Base-by-base conservation (phyloP, 2,329 filamentous ascomycete species). In the Trichoderma cornu-damae region DNA sequence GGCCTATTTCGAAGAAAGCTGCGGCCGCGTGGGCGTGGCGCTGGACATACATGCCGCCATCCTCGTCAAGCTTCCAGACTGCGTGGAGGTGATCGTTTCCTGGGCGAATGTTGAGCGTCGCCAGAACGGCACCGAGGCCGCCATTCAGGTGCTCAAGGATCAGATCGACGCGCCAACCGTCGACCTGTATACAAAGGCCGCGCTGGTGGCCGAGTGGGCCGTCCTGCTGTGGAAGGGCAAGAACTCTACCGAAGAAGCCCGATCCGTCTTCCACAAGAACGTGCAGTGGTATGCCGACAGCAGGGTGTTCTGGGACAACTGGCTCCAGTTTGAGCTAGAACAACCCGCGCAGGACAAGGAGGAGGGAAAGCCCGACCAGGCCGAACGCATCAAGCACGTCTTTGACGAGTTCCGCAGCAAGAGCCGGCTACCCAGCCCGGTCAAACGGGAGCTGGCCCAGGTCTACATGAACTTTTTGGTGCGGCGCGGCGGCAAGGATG, bases 1-100 rank as follows among this genome's bases (percentile, higher is more conserved):
- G 76, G 93, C 94, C 12, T 90, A 92, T 65, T 96, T 96, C 63
- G 94, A 99, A 70, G 94, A 99, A 74, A 88, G 89, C 72, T 80
- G 82, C 38, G 89, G 85, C 4, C 85, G 90, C 37, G 75, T 87
- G 24, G 87, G 89, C 61, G 81, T 95, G 35, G 90, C 93, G 9
- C 84, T 87, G 59, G 91, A 89, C 59, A 92, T 99, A 57, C 89
- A 96, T 68, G 81, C 87, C 47, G 86, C 89, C 1, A 87, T 99
- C 54, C 78, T 97, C 30, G 76, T 85, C 62, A 80, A 81, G 59
- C 75, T 96, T 14, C 91, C 93, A 0, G 87, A 89, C 63, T 89
- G 93, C 62, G 81, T 96, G 46, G 91, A 96, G 70, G 90, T 89
- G 1, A 90, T 97, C 62, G 78, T 93, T 8, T 94, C 92, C 1